Evolutionary conservation across 2,329 filamentous ascomycete genomes (phyloP), one percentile per base, ranked within the genome.

Genomic region (Sordariomycetes sp.): DNA sequence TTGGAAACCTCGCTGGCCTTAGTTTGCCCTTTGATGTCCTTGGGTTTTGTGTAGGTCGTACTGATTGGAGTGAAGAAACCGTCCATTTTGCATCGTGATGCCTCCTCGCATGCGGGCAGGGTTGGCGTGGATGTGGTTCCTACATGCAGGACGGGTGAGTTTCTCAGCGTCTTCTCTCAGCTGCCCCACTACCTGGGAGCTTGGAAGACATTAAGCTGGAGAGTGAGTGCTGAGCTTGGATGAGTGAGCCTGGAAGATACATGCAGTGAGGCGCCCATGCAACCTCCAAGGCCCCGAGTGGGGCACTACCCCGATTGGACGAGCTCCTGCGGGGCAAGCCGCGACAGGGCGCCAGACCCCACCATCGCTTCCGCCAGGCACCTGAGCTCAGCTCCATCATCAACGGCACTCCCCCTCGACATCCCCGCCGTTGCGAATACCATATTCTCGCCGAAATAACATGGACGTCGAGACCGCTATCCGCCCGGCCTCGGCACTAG

Each of bases 31-130:
- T 67, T 58, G 46, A 59, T 25, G 37, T 28, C 43, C 48, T 48
- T 52, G 12, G 43, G 58, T 57, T 74, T 74, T 53, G 70, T 72
- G 62, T 81, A 79, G 2, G 75, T 76, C 54, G 75, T 78, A 72
- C 76, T 80, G 63, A 82, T 72, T 1, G 76, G 79, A 11, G 73
- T 80, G 59, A 85, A 69, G 28, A 85, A 69, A 32, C 76, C 76
- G 59, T 83, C 81, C 82, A 85, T 86, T 32, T 55, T 65, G 52
- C 32, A 34, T 52, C 18, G 32, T 20, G 16, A 14, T 35, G 22
- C n/a, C 18, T 50, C n/a, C 20, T 50, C 53, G 32, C 25, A 43
- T 20, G 32, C 55, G 34, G 34, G 32, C 16, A 35, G 12, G 28
- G 28, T 54, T 20, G 34, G 40, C 25, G 54, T 56, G 43, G 11